Percentiles rank a stretch among this genome's conserved stretches.
These are phyloP conservation scores for Sherardia arvensis DNA, from an alignment of 257 asterid genomes.

Conservation along the genomic window DNA sequence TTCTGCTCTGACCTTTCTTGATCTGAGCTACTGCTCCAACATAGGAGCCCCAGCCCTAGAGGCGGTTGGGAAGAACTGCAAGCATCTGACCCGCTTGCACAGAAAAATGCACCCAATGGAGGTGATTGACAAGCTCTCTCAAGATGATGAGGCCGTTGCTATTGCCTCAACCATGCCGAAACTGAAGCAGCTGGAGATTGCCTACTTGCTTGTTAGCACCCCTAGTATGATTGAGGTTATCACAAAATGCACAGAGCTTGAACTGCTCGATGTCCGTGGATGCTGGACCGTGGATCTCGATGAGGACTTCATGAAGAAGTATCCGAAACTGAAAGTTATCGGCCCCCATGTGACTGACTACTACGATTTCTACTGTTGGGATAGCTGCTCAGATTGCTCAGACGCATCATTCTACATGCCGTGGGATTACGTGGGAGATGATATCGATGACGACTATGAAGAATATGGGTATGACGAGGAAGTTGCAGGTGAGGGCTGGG, in stretches of 20 bases:
- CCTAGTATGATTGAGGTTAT: constrained; percentile 45
- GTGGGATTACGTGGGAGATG: constrained; percentile 62
- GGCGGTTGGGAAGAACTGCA: constrained; percentile 60
- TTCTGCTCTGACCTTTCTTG: constrained; percentile 43
- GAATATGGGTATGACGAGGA: constrained; percentile 9
- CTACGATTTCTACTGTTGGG: constrained; percentile 51
- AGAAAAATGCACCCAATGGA: constrained; percentile 71
- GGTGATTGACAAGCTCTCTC: constrained; percentile 50
- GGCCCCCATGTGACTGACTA: constrained; percentile 57
- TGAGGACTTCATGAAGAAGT: constrained; percentile 37
- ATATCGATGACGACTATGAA: constrained; percentile 27
- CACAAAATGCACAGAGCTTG: constrained; percentile 45
- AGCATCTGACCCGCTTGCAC: constrained; percentile 41
- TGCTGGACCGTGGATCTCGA: constrained; percentile 75
- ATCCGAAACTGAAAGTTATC: constrained; percentile 36
- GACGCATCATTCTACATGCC: constrained; percentile 55
- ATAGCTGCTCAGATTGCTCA: constrained; percentile 53
- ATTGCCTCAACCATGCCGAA: constrained; percentile 66
- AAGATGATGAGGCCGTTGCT: constrained; percentile 70
- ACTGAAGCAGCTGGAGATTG: constrained; percentile 75
- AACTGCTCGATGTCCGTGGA: constrained; percentile 64
- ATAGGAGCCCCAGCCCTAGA: constrained; percentile 65
- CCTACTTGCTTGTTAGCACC: constrained; percentile 61
- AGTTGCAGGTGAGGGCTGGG: constrained; percentile 40
- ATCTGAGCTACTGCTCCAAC: constrained; percentile 68